Percentiles rank a stretch among this genome's conserved stretches.
Conservation (phyloP, 495 filamentous ascomycete species). For the Physcia stellaris region DNA sequence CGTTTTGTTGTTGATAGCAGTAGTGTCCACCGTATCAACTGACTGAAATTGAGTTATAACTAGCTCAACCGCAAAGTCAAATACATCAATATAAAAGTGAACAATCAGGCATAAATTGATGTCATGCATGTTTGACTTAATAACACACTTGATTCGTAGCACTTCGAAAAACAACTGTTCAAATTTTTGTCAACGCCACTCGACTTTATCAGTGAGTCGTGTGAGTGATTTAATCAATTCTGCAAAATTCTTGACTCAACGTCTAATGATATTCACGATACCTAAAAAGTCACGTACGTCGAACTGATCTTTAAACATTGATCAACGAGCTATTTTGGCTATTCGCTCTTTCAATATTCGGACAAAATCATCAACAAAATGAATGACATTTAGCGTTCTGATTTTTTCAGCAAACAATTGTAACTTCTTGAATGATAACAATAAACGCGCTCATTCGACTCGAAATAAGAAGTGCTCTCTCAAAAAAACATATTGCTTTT, state of each 20-base stretch:
- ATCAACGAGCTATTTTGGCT: neutral
- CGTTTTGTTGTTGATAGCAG: neutral
- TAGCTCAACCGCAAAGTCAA: neutral
- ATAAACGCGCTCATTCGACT: neutral
- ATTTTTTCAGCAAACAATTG: neutral
- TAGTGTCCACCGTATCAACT: neutral
- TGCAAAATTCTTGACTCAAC: constrained; percentile 6
- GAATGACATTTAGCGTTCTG: neutral
- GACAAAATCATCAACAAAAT: neutral
- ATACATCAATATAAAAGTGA: constrained; percentile 5
- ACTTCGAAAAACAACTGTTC: constrained; percentile 5
- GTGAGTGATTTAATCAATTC: neutral
- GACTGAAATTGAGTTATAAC: neutral
- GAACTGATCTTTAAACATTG: neutral
- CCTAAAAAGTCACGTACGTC: neutral
- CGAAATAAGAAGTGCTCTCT: constrained; percentile 11
- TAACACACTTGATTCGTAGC: constrained; percentile 2
- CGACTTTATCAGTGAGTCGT: neutral
- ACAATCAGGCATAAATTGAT: neutral
- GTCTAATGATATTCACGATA: neutral
- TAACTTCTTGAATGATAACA: constrained; percentile 5
- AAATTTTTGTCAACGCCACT: neutral
- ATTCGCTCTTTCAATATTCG: neutral
- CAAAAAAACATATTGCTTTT: too few species aligned
- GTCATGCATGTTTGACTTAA: neutral